Evolutionary conservation across 2,329 filamentous ascomycete genomes (phyloP), one percentile per base, ranked within the genome.

Genomic region (Plenodomus biglobosus): DNA sequence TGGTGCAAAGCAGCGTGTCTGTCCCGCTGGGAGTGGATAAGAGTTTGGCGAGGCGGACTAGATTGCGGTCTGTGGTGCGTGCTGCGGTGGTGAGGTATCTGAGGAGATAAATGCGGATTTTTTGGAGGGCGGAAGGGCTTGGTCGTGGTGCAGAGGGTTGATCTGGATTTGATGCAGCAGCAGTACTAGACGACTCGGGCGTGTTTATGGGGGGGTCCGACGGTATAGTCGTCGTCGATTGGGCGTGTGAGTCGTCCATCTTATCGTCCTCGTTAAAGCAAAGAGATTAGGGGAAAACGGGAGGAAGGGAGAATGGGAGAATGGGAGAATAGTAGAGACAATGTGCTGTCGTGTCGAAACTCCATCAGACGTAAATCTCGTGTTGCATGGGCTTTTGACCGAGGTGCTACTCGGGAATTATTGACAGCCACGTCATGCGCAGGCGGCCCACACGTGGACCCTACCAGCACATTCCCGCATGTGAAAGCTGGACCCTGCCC

Each of bases 1-100:
- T 59, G 8, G 75, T 78, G 59, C 68, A 70, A 42, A 78, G 71
- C 42, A 72, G 62, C 21, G 66, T 62, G 54, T 77, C 73, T 42
- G 69, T 70, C 53, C 72, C 71, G 16, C 61, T 43, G 16, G 74
- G 68, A 18, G 70, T 74, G 38, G 72, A 73, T 44, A 78, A 61
- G 35, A 75, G 59, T 39, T 53, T 56, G 3, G 65, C 57, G 37
- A 75, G 62, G 53, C 66, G 70, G 43, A 63, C 42, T 24, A 74
- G 55, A 17, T 50, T 62, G 42, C 48, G 51, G 59, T 75, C 72
- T 35, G 66, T 61, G 10, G 53, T 49, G 46, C 38, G 52, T 34
- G 62, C 55, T 24, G 62, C 43, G 30, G 56, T 62, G 5, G 45
- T 22, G 30, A 65, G 40, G 36, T 50, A 45, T 38, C 56, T 63